These are phyloP conservation scores for Cryptosporidium sp. DNA, from an alignment of 169 alveolate genomes.

Conservation along the genomic window DNA sequence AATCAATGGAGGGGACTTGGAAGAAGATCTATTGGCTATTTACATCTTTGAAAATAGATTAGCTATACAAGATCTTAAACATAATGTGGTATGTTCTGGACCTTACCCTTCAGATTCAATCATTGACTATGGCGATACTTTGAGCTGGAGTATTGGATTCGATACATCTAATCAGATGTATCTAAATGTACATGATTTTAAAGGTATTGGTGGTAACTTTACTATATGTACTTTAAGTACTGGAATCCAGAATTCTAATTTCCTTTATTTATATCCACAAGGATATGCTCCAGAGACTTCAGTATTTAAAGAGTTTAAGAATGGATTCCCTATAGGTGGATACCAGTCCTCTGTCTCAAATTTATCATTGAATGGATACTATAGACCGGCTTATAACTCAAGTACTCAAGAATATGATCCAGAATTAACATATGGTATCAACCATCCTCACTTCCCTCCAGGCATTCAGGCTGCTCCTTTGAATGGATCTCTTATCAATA, in stretches of 20 bases:
- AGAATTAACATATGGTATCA: constrained; percentile 14
- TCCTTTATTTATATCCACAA: constrained; percentile 26
- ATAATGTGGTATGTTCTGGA: constrained; percentile 52
- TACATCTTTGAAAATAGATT: constrained; percentile 60
- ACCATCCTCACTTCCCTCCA: constrained; percentile 55
- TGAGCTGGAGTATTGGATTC: constrained; percentile 63
- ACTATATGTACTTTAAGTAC: constrained; percentile 49
- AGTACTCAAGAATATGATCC: constrained; percentile 20
- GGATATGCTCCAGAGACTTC: constrained; percentile 59
- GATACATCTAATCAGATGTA: constrained; percentile 33
- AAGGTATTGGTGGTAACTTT: constrained; percentile 9
- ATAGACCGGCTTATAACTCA: constrained; percentile 14
- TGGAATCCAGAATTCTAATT: constrained; percentile 4
- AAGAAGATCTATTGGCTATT: constrained; percentile 20
- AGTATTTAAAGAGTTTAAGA: constrained; percentile 10
- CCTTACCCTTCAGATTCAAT: constrained; percentile 37
- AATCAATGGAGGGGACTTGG: not conserved
- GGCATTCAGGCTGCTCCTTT: constrained; percentile 64
- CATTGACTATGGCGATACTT: constrained; percentile 1
- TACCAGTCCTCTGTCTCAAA: constrained; percentile 18
- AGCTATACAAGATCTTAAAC: constrained; percentile 48
- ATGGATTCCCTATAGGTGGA: constrained; percentile 45
- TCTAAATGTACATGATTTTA: constrained; percentile 7
- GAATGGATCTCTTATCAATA: constrained; percentile 35
- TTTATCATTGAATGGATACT: constrained; percentile 19